Evolutionary conservation across 192 early-diverging fungal genomes (phyloP), one percentile per base, ranked within the genome.

Genomic region (Coemansia sp.): DNA sequence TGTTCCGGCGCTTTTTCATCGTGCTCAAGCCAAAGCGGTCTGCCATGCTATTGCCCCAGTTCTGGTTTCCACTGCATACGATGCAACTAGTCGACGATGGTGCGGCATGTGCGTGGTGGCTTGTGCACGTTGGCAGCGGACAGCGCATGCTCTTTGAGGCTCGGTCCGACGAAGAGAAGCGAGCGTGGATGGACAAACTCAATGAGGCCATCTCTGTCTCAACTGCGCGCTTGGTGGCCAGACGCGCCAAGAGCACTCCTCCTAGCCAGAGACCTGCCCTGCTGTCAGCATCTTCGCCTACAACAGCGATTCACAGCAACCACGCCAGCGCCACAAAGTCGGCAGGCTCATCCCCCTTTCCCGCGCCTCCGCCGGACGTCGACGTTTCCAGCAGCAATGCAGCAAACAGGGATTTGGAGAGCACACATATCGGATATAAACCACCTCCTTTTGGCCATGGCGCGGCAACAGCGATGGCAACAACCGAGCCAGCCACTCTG

Each of bases 51-150:
- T 79, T 87, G 29, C 87, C 89, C 2, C 85, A 89, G 49, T 87
- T 87, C 67, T 92, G 90, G 90, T 87, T 92, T 31, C 89, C 90
- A 0, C 75, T 92, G 41, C 81, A 89, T 18, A 81, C 85, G 4
- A 87, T 87, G 74, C 85, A 81, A 18, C 67, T 89, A 7, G 83
- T 87, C 18, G 89, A 92, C 65, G 73, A 83, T 9, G 70, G 66
- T 44, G 58, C 49, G n/a, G 53, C 41, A 36, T 65, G 69, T 36
- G 66, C 67, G 20, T 83, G 81, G 81, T 73, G 65, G 24, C 65
- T 83, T 41, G 67, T 68, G 68, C 81, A 83, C 50, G n/a, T 68
- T 12, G 75, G 72, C 39, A 83, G 81, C 52, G 70, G 70, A 3
- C 76, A 83, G 65, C 62, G 27, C 36, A 88, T 91, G 73, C 81